phyloP scores from a whole-genome alignment of 768 basidiomycete species.

The Asterophora lycoperdoides region DNA sequence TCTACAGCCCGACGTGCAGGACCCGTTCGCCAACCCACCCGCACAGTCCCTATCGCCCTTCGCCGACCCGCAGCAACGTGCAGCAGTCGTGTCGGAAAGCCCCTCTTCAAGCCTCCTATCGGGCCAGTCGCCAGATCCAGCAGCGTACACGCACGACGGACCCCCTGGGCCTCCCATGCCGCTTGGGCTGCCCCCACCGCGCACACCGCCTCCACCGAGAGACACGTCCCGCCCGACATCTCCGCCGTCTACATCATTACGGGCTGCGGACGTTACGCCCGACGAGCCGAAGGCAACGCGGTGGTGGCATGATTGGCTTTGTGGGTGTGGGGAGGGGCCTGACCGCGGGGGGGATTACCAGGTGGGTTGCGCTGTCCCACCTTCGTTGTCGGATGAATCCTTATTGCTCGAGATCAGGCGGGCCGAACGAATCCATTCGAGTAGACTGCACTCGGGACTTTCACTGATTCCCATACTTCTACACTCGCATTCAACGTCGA shows the following conservation, averaged over 20 bases:
- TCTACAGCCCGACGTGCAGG: slow-evolving; percentile 27
- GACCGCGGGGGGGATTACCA: slow-evolving; percentile 71
- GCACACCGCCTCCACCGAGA: slow-evolving; percentile 48
- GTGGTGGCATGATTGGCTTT: slow-evolving; percentile 89
- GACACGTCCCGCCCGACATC: slow-evolving; percentile 35
- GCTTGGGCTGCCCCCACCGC: slow-evolving; percentile 57
- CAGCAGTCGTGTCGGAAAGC: slow-evolving; percentile 20
- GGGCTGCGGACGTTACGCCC: slow-evolving; percentile 19
- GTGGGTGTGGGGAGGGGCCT: slow-evolving; percentile 72
- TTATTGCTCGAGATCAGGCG: slow-evolving; percentile 39
- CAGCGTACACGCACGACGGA: slow-evolving; percentile 7
- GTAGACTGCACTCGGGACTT: slow-evolving; percentile 17
- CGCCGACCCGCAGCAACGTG: slow-evolving; percentile 30
- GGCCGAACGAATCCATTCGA: slow-evolving; percentile 70
- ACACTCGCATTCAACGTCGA: neutral
- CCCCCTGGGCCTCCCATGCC: slow-evolving; percentile 49
- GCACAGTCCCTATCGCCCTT: slow-evolving; percentile 45
- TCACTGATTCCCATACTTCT: neutral
- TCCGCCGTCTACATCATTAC: slow-evolving; percentile 22
- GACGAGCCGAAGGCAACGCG: slow-evolving; percentile 37
- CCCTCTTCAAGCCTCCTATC: slow-evolving; percentile 5
- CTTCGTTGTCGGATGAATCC: neutral
- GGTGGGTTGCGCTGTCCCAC: slow-evolving; percentile 33
- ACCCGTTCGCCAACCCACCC: slow-evolving; percentile 49
- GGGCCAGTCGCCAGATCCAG: neutral